Percentiles rank a stretch among this genome's conserved stretches.
phyloP scores from a whole-genome alignment of 1,284 basidiomycete species.

The Microbotryum scabiosae region DNA sequence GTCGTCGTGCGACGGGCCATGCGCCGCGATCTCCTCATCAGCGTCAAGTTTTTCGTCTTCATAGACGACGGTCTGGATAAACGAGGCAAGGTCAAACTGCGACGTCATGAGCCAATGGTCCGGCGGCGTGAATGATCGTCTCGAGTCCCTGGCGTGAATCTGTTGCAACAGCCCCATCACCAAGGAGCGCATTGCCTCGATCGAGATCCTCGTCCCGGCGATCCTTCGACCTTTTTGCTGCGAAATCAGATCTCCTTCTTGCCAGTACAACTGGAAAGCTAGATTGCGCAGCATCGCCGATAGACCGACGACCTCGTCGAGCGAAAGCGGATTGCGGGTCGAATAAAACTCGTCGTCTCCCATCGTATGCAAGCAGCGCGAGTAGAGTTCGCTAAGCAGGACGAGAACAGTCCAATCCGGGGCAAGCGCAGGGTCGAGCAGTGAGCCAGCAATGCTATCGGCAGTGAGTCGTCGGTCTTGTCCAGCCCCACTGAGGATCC shows the following conservation, averaged over 20 bases:
- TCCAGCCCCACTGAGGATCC: constrained; percentile 45
- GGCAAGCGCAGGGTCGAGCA: constrained; percentile 34
- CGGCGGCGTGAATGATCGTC: constrained; percentile 65
- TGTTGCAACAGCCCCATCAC: constrained; percentile 67
- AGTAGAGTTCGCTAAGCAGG: constrained; percentile 73
- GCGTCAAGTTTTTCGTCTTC: constrained; percentile 32
- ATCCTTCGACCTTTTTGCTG: constrained; percentile 39
- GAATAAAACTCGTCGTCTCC: constrained; percentile 95
- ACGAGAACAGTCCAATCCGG: constrained; percentile 54
- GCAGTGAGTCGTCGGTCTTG: too few relatives aligned
- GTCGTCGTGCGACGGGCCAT: neutral
- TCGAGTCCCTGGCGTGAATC: constrained; percentile 75
- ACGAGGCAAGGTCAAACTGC: constrained; percentile 65
- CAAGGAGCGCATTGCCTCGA: constrained; percentile 54
- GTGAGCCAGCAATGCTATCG: constrained; percentile 36
- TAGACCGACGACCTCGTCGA: constrained; percentile 70
- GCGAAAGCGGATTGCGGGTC: constrained; percentile 59
- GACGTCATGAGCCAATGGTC: constrained; percentile 78
- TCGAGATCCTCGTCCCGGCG: constrained; percentile 44
- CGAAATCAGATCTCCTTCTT: constrained; percentile 44
- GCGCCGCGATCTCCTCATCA: neutral
- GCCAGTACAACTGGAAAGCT: constrained; percentile 71
- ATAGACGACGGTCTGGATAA: constrained; percentile 81
- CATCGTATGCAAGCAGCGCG: constrained; percentile 77
- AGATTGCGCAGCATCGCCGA: constrained; percentile 65